Evolutionary conservation across 257 asterid genomes (phyloP).

Genomic region (Penstemon newberryi): DNA sequence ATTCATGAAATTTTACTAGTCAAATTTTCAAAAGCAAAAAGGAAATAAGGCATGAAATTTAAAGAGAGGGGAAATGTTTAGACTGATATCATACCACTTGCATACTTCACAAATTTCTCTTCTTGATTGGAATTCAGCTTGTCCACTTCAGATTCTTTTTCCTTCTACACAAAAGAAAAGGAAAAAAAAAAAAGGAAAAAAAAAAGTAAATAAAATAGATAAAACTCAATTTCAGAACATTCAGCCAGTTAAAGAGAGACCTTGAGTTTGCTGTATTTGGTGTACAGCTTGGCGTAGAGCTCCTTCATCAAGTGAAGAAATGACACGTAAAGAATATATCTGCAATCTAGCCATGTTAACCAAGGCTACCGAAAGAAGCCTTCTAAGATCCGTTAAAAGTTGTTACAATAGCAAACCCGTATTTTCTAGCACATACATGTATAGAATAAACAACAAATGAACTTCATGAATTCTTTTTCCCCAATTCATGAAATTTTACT

Average conservation of each 20-base stretch:
- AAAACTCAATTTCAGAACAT: not conserved
- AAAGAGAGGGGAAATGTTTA: not conserved
- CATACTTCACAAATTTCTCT: slow-evolving; percentile 59
- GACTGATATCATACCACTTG: slow-evolving; percentile 44
- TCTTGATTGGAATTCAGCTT: slow-evolving; percentile 68
- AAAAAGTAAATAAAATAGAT: not conserved
- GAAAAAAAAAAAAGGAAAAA: not conserved
- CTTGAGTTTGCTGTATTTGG: slow-evolving; percentile 63
- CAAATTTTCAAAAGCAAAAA: slow-evolving; percentile 1
- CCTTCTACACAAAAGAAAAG: slow-evolving; percentile 44
- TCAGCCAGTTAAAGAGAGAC: slow-evolving; percentile 30
- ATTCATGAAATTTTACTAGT: not conserved
- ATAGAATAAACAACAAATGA: too few species aligned
- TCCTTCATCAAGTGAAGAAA: slow-evolving; percentile 19
- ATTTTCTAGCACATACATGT: too few species aligned
- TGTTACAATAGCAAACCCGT: too few species aligned
- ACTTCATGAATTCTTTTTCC: not conserved
- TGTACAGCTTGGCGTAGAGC: slow-evolving; percentile 67
- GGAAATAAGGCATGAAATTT: not conserved
- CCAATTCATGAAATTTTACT: not conserved
- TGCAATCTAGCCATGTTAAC: not conserved
- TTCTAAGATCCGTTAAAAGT: too few species aligned
- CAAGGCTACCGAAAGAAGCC: slow-evolving; percentile 14
- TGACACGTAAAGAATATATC: slow-evolving; percentile 8
- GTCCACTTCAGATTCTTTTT: slow-evolving; percentile 60